Base-by-base conservation (phyloP, 768 basidiomycete genomes). In the Suillus hirtellus region DNA sequence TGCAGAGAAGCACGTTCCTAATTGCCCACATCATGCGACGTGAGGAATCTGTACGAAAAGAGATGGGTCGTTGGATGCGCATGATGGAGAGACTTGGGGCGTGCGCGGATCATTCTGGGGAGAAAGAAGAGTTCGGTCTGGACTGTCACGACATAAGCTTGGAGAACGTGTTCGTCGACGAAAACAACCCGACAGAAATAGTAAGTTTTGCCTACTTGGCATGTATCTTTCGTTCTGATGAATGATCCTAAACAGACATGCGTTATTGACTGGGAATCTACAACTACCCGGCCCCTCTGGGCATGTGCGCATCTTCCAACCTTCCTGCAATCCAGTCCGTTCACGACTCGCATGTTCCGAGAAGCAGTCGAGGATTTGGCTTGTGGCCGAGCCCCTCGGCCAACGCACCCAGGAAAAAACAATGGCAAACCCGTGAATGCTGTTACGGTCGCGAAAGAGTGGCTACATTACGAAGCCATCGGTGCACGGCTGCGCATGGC, bases 191-290 rank as follows among this genome's bases (percentile, higher is more conserved):
- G 61, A 83, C 88, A 0, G 85, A 82, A 66, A 89, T 94, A 52
- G 92, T 94, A 68, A 69, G 92, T 24, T 59, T 56, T 54, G 60
- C 38, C 56, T 49, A n/a, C 43, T 27, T 1, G 0, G 58, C 4
- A 9, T 46, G 43, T 52, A 47, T 35, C 47, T 64, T 60, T 43
- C 54, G 52, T 67, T 63, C 64, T 61, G n/a, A 62, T 64, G 55
- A 56, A 52, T 62, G 14, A 49, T 66, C 15, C 38, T 44, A 2
- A 61, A 11, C 69, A 95, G 93, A 90, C 91, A 1, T 91, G 90
- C 69, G 84, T 95, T 63, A 94, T 95, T 47, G 93, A 95, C 68
- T 93, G 91, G 92, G 92, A 95, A 72, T 91, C 92, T 17, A 93
- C 92, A n/a, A 92, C 90, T 12, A 92, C 88, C 10, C 83, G 93